Conservation (phyloP, 306 rosid genomes). For the Lupinus albus region DNA sequence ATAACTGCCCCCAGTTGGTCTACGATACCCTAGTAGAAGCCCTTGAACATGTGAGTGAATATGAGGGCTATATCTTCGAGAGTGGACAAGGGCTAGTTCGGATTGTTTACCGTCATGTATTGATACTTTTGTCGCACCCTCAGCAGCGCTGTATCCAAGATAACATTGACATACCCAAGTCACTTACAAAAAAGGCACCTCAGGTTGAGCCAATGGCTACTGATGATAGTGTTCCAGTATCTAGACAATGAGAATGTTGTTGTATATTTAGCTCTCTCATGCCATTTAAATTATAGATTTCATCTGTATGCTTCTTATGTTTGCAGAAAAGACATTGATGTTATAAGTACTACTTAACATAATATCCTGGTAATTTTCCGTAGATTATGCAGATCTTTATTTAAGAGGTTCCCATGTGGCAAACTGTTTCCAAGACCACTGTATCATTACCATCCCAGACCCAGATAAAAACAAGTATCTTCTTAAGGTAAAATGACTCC, state of each 20-base stretch:
- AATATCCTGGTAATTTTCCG: conserved; percentile 25
- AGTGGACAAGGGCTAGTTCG: conserved; percentile 85
- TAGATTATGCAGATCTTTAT: conserved; percentile 32
- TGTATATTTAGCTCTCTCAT: conserved; percentile 10
- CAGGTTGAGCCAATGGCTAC: conserved; percentile 55
- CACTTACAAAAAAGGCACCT: conserved; percentile 65
- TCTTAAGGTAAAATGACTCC: conserved; percentile 54
- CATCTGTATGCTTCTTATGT: conserved; percentile 36
- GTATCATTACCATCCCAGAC: conserved; percentile 57
- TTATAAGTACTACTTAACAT: conserved; percentile 11
- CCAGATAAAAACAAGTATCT: conserved; percentile 45
- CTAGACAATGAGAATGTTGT: conserved; percentile 53
- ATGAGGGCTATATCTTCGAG: conserved; percentile 92
- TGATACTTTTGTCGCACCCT: conserved; percentile 73
- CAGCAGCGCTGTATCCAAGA: conserved; percentile 89
- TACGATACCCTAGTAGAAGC: conserved; percentile 85
- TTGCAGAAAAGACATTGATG: conserved; percentile 20
- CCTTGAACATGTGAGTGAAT: conserved; percentile 84
- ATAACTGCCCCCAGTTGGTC: conserved; percentile 90
- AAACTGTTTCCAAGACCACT: conserved; percentile 36
- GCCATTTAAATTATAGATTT: conserved; percentile 31
- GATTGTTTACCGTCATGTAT: conserved; percentile 66
- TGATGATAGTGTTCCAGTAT: conserved; percentile 55
- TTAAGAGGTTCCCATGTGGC: conserved; percentile 1
- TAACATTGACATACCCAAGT: conserved; percentile 70